These are phyloP conservation scores for Globisporangium polare DNA, from an alignment of 352 stramenopile genomes.

Conservation along the genomic window DNA sequence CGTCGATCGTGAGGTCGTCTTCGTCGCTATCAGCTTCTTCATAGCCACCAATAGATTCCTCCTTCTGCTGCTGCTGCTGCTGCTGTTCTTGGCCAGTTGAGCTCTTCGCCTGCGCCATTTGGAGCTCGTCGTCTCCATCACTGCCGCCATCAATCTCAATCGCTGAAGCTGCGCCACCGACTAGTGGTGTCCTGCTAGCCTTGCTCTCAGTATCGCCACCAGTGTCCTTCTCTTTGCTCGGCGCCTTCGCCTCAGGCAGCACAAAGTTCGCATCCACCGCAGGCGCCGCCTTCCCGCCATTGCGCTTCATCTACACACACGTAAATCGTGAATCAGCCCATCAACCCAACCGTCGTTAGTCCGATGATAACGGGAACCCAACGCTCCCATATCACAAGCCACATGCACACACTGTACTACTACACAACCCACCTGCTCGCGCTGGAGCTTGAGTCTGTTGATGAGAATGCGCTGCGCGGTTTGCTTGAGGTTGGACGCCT, in stretches of 20 bases:
- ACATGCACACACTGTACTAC: neutral
- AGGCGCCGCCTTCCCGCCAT: constrained; percentile 25
- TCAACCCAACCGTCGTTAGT: neutral
- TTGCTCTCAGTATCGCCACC: constrained; percentile 4
- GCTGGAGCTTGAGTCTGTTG: constrained; percentile 75
- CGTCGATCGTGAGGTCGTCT: constrained; percentile 49
- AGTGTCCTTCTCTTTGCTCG: neutral
- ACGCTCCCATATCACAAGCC: neutral
- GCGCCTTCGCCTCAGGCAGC: constrained; percentile 23
- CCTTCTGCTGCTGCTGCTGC: neutral
- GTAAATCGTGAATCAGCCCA: neutral
- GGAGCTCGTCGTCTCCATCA: constrained; percentile 2
- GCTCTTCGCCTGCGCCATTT: neutral
- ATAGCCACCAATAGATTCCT: neutral
- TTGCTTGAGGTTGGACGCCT: constrained; percentile 83
- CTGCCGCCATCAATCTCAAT: constrained; percentile 10
- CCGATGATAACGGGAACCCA: no score
- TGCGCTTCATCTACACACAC: constrained; percentile 49
- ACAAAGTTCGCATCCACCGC: constrained; percentile 60
- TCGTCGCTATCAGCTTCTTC: constrained; percentile 9
- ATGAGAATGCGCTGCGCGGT: constrained; percentile 95
- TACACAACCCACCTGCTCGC: constrained; percentile 33
- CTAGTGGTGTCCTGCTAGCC: neutral
- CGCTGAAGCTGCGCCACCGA: neutral
- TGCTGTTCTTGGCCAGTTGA: neutral